Percentiles rank a stretch among this genome's conserved stretches.
phyloP scores from a whole-genome alignment of 2,329 filamentous ascomycete genomes.

The Aspergillus alliaceus region DNA sequence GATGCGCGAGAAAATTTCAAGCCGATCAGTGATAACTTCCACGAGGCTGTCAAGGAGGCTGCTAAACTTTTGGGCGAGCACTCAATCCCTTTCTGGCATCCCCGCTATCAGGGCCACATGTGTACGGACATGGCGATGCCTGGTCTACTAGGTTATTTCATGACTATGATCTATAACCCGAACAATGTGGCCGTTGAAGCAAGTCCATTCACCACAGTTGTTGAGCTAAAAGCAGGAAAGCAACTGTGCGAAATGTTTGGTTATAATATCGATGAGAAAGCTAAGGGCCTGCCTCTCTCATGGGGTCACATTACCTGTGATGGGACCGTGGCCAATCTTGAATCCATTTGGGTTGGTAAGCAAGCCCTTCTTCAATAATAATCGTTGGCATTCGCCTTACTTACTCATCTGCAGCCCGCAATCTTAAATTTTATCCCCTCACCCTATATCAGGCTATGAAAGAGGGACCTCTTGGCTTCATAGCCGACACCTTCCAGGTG shows the following conservation, averaged over 20 bases:
- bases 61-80: constrained; percentile 42
- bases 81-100: constrained; percentile 47
- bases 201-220: constrained; percentile 47
- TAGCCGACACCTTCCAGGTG: constrained; percentile 30
- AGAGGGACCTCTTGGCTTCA: constrained; percentile 28
- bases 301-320: constrained; percentile 52
- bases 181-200: constrained; percentile 52
- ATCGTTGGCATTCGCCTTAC: background rate
- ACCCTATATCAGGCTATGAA: constrained; percentile 36
- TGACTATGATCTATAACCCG: constrained; percentile 53
- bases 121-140: constrained; percentile 45
- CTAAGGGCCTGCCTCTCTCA: constrained; percentile 18
- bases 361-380: background rate
- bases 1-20: constrained; percentile 8
- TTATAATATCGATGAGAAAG: constrained; percentile 37
- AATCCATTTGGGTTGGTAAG: constrained; percentile 45
- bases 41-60: constrained; percentile 35
- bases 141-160: constrained; percentile 48
- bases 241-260: constrained; percentile 50
- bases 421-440: constrained; percentile 51
- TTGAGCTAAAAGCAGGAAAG: constrained; percentile 47
- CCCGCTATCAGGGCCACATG: constrained; percentile 52
- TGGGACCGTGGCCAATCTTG: constrained; percentile 50
- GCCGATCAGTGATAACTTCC: constrained; percentile 33
- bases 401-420: constrained; percentile 35